Evolutionary conservation across 306 rosid species (phyloP).

Genomic region (Myrica gale): DNA sequence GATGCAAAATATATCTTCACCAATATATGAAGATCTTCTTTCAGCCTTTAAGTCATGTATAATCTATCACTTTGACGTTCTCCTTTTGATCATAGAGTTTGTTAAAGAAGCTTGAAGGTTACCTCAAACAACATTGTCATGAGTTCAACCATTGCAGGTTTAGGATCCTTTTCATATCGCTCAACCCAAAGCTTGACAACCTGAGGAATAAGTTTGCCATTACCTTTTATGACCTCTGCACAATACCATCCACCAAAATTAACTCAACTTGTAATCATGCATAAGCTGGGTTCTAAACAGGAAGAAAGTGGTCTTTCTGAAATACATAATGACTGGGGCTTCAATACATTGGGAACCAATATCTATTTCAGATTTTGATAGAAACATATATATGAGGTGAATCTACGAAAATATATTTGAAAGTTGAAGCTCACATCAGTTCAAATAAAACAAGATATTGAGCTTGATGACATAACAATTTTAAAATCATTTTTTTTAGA

Average conservation of each 20-base stretch:
- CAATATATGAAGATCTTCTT: not conserved
- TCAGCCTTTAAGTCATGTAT: slow-evolving; percentile 11
- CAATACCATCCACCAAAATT: slow-evolving; percentile 28
- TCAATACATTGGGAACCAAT: not conserved
- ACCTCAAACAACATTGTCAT: slow-evolving; percentile 90
- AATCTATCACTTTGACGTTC: not conserved
- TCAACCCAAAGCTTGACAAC: slow-evolving; percentile 89
- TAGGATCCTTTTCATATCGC: slow-evolving; percentile 71
- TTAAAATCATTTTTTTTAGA: too few species aligned
- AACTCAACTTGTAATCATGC: slow-evolving; percentile 5
- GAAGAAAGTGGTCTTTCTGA: not conserved
- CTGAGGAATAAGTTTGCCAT: slow-evolving; percentile 67
- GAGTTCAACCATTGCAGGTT: slow-evolving; percentile 76
- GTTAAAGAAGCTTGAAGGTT: slow-evolving; percentile 14
- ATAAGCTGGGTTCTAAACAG: not conserved
- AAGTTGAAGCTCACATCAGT: not conserved
- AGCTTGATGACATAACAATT: not conserved
- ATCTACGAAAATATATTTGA: not conserved
- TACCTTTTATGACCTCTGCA: slow-evolving; percentile 80
- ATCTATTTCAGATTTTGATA: not conserved
- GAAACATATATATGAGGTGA: not conserved
- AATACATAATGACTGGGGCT: not conserved
- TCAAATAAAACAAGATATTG: not conserved
- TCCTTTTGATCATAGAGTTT: slow-evolving; percentile 12
- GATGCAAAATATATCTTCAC: too few species aligned